phyloP scores from a whole-genome alignment of 306 rosid species.

The Vachellia collinsii region DNA sequence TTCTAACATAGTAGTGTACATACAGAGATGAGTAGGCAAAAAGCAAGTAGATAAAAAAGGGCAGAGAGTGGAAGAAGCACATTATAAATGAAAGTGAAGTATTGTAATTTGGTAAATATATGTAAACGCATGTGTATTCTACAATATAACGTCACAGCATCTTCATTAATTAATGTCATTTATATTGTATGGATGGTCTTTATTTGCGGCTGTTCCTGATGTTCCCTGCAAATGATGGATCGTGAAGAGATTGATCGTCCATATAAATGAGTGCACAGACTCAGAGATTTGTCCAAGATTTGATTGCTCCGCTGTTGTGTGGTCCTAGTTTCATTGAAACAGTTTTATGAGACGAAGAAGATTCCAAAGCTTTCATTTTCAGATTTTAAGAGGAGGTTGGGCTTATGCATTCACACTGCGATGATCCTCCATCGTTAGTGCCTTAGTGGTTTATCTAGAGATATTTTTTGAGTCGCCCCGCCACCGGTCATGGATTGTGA shows the following conservation, averaged over 20 bases:
- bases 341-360: background rate
- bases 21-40: conserved; percentile 37
- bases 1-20: conserved; percentile 31
- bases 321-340: conserved; percentile 15
- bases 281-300: background rate
- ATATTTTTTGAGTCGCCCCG: conserved; percentile 2
- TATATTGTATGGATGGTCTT: background rate
- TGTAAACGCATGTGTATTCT: background rate
- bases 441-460: background rate
- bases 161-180: conserved; percentile 9
- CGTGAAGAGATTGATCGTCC: background rate
- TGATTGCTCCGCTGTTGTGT: background rate
- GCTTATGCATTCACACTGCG: background rate
- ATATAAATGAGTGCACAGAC: background rate
- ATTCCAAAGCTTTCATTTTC: conserved; percentile 1
- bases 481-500: conserved; percentile 1
- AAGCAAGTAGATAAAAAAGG: conserved; percentile 16
- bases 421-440: too few relatives aligned
- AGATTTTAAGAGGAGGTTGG: conserved; percentile 8
- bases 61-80: background rate
- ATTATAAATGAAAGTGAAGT: background rate
- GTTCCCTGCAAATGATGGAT: background rate
- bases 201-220: background rate
- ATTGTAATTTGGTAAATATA: conserved; percentile 20
- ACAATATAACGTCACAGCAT: background rate